These are phyloP conservation scores for Leptomonas pyrrhocoris DNA, from an alignment of 208 protist genomes.

Conservation along the genomic window DNA sequence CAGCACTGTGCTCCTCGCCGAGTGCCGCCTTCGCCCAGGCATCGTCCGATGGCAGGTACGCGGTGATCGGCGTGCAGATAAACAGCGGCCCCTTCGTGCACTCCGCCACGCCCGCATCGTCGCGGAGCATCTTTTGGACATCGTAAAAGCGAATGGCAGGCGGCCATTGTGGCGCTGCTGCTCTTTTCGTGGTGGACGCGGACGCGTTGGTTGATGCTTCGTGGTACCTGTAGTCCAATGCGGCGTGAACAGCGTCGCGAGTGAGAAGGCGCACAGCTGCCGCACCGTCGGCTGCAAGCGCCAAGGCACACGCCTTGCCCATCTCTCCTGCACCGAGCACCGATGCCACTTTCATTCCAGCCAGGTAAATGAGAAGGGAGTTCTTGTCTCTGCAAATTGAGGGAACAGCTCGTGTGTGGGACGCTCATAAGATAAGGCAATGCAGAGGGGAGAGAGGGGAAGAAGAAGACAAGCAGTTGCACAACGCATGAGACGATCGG, in stretches of 20 bases:
- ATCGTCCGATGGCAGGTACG: slow-evolving; percentile 18
- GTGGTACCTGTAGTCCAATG: background rate
- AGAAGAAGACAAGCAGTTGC: too few relatives aligned
- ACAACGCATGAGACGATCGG: too few relatives aligned
- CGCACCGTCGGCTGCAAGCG: slow-evolving; percentile 41
- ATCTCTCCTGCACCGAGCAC: slow-evolving; percentile 77
- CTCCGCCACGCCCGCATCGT: background rate
- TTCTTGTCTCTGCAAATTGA: too few relatives aligned
- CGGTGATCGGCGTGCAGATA: slow-evolving; percentile 31
- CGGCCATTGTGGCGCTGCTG: background rate
- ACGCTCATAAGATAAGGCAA: too few relatives aligned
- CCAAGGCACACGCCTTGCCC: slow-evolving; percentile 68
- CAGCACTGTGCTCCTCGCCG: slow-evolving; percentile 7
- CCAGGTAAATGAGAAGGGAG: too few relatives aligned
- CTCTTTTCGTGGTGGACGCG: background rate
- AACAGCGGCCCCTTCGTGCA: slow-evolving; percentile 20
- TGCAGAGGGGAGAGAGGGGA: too few relatives aligned
- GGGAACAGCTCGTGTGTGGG: too few relatives aligned
- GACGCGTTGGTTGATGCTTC: too few relatives aligned
- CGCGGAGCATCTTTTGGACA: background rate
- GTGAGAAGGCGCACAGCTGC: slow-evolving; percentile 30
- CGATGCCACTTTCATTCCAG: slow-evolving; percentile 26
- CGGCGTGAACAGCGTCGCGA: slow-evolving; percentile 5
- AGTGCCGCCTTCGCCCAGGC: slow-evolving; percentile 23
- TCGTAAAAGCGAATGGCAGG: slow-evolving; percentile 3